A percentile compares a stretch with the other conserved stretches of the same genome.
Evolutionary conservation across 306 rosid genomes (phyloP).

Genomic region (Quillaja saponaria): DNA sequence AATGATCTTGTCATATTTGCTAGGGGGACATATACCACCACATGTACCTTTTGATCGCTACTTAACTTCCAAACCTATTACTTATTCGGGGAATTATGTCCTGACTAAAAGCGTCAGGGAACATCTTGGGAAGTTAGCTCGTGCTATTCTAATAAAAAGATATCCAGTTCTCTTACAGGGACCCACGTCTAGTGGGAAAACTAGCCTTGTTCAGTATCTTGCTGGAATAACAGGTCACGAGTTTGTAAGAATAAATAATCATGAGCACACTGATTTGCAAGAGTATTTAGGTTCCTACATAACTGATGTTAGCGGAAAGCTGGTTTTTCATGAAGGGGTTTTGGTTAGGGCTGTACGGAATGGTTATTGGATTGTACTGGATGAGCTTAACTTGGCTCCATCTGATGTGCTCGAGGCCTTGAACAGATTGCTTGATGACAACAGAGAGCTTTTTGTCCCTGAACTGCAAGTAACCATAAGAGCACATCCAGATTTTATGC

Average conservation of each 20-base stretch:
- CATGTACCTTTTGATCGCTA: conserved; percentile 48
- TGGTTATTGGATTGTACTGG: conserved; percentile 92
- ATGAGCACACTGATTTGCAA: conserved; percentile 96
- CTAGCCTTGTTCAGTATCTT: conserved; percentile 89
- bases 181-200: conserved; percentile 96
- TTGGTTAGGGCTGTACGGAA: conserved; percentile 87
- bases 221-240: conserved; percentile 77
- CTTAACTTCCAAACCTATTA: conserved; percentile 41
- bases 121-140: conserved; percentile 73
- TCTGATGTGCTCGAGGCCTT: conserved; percentile 97
- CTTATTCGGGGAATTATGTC: conserved; percentile 43
- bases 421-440: conserved; percentile 90
- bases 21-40: conserved; percentile 53
- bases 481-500: conserved; percentile 89
- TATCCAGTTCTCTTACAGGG: conserved; percentile 96
- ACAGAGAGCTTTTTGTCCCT: conserved; percentile 93
- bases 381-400: conserved; percentile 97
- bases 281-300: conserved; percentile 88
- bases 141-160: conserved; percentile 71
- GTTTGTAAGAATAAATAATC: conserved; percentile 91
- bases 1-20: conserved; percentile 50
- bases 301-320: conserved; percentile 76
- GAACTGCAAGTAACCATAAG: conserved; percentile 68
- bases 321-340: conserved; percentile 83
- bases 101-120: conserved; percentile 69